Percentiles rank a stretch among this genome's conserved stretches.
Conservation (phyloP, 352 stramenopile species). For the Phytophthora citrophthora region DNA sequence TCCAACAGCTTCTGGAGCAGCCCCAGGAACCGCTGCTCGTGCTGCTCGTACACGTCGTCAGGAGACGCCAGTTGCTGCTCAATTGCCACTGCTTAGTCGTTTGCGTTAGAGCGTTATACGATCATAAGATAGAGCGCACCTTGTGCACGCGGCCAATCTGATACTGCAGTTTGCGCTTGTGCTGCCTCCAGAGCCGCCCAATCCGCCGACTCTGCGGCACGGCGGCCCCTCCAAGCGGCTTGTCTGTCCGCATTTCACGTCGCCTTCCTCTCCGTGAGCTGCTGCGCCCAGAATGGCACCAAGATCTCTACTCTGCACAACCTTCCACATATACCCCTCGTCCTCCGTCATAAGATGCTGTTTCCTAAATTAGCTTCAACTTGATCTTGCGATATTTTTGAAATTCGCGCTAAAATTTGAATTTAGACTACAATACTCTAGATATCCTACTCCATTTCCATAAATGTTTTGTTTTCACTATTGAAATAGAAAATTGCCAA, state of each 20-base stretch:
- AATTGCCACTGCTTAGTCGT: background rate
- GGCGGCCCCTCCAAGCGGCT: slow-evolving; percentile 31
- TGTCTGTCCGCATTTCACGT: slow-evolving; percentile 20
- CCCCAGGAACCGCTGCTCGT: slow-evolving; percentile 73
- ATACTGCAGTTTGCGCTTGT: slow-evolving; percentile 69
- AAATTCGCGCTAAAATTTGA: slow-evolving; percentile 27
- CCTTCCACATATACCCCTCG: slow-evolving; percentile 33
- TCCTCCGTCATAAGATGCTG: slow-evolving; percentile 28
- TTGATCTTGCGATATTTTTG: slow-evolving; percentile 16
- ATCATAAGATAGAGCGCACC: slow-evolving; percentile 18
- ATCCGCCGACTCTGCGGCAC: slow-evolving; percentile 45
- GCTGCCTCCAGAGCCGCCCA: slow-evolving; percentile 48
- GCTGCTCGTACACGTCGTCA: slow-evolving; percentile 73
- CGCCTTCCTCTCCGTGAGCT: slow-evolving; percentile 11
- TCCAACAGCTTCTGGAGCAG: slow-evolving; percentile 76
- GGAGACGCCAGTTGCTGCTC: slow-evolving; percentile 50
- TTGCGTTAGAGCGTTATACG: too few species aligned
- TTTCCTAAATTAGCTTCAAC: slow-evolving; percentile 27
- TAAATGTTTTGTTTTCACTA: background rate
- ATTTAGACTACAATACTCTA: background rate
- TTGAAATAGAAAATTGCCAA: too few species aligned
- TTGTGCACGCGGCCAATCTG: slow-evolving; percentile 64
- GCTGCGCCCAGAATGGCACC: slow-evolving; percentile 11
- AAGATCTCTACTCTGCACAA: background rate
- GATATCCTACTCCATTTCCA: slow-evolving; percentile 3